These are phyloP conservation scores for Piper longum DNA, from an alignment of 164 flowering plant genomes.

Conservation along the genomic window DNA sequence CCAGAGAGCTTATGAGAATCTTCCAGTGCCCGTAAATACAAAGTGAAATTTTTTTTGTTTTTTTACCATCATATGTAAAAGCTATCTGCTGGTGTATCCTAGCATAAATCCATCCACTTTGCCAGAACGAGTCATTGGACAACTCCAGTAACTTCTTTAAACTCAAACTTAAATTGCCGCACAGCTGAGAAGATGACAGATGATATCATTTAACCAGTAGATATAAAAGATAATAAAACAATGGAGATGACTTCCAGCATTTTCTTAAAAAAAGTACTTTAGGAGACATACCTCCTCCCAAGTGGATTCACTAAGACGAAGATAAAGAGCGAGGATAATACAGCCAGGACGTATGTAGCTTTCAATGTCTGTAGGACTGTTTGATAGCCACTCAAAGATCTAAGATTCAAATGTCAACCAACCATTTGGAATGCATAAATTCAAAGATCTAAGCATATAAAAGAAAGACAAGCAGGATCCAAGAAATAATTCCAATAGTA, in stretches of 20 bases:
- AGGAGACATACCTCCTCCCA: slow-evolving; percentile 52
- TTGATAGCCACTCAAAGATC: slow-evolving; percentile 67
- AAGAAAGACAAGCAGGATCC: not conserved
- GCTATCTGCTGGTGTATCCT: slow-evolving; percentile 37
- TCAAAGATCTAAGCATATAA: not conserved
- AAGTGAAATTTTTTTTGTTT: not conserved
- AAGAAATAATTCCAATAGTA: not conserved
- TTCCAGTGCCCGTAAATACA: not conserved
- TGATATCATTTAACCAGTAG: not conserved
- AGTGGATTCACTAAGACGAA: slow-evolving; percentile 24
- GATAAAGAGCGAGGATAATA: slow-evolving; percentile 47
- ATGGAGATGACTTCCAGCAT: too few species aligned
- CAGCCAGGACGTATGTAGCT: slow-evolving; percentile 84
- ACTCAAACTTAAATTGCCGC: slow-evolving; percentile 30
- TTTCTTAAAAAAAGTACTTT: too few species aligned
- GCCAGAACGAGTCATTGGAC: slow-evolving; percentile 40
- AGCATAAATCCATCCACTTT: slow-evolving; percentile 53
- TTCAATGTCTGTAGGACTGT: slow-evolving; percentile 71
- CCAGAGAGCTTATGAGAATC: not conserved
- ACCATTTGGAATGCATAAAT: not conserved
- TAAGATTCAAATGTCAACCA: slow-evolving; percentile 9
- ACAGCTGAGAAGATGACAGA: slow-evolving; percentile 24
- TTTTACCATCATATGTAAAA: slow-evolving; percentile 40
- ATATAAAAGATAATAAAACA: too few species aligned
- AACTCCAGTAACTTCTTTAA: slow-evolving; percentile 40